A percentile compares a stretch with the other conserved stretches of the same genome.
Evolutionary conservation across 352 stramenopile species (phyloP).

Genomic region (Pythium phragmitis): DNA sequence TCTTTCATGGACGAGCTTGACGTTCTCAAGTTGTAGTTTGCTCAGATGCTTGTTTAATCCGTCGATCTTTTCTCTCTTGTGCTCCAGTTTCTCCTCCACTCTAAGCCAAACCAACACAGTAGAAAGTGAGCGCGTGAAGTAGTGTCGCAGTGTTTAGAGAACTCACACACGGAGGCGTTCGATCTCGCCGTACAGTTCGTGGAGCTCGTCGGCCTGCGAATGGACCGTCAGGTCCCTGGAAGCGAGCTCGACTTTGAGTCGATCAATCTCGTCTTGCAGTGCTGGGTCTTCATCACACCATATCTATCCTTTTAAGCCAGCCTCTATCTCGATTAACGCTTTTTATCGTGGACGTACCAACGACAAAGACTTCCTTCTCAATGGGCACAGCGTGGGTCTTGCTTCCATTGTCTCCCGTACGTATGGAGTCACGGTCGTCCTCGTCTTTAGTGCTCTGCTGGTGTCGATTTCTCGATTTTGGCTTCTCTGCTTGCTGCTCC

Average conservation of each 20-base stretch:
- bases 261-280: conserved; percentile 59
- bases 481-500: conserved; percentile 1
- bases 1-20: conserved; percentile 54
- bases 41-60: conserved; percentile 32
- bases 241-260: conserved; percentile 49
- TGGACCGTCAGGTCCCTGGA: conserved; percentile 59
- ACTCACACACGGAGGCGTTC: conserved; percentile 47
- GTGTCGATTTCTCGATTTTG: conserved; percentile 12
- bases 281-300: conserved; percentile 26
- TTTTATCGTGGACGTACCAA: neutral
- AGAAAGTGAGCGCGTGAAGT: neutral
- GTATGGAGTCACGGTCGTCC: conserved; percentile 21
- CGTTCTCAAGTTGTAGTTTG: conserved; percentile 43
- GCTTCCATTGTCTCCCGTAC: neutral
- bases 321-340: neutral
- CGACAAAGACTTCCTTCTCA: conserved; percentile 21
- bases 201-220: conserved; percentile 59
- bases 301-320: too few species aligned
- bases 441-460: conserved; percentile 29
- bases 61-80: conserved; percentile 37
- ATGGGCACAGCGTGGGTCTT: neutral
- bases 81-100: conserved; percentile 39
- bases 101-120: neutral
- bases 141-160: neutral
- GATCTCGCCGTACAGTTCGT: conserved; percentile 52